These are phyloP conservation scores for Mucor indicus DNA, from an alignment of 371 early-diverging fungal species.

Conservation along the genomic window DNA sequence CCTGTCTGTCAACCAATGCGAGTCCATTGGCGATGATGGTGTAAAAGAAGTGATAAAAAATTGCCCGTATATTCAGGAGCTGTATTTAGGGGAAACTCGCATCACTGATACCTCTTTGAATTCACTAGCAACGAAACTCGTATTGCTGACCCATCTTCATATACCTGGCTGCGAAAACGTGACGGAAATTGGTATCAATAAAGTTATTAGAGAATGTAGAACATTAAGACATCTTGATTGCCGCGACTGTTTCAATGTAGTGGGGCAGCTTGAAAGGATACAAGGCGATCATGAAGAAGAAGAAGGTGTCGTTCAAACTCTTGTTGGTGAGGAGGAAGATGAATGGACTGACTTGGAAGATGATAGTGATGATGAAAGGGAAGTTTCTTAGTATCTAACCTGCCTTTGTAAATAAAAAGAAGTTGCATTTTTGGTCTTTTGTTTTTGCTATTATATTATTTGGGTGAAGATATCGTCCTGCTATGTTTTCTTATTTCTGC, in stretches of 20 bases:
- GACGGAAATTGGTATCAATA: slow-evolving; percentile 12
- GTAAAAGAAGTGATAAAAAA: neutral
- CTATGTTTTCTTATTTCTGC: too few species aligned
- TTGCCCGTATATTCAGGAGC: slow-evolving; percentile 12
- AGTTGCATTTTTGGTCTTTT: neutral
- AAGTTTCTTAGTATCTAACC: neutral
- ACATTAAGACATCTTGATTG: slow-evolving; percentile 11
- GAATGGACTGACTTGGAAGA: slow-evolving; percentile 9
- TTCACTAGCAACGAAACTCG: slow-evolving; percentile 4
- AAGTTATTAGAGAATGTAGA: slow-evolving; percentile 5
- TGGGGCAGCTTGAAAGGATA: neutral
- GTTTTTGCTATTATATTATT: neutral
- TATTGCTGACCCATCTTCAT: slow-evolving; percentile 2
- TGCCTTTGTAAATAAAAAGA: neutral
- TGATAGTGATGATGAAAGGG: neutral
- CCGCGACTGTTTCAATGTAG: slow-evolving; percentile 15
- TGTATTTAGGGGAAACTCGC: slow-evolving; percentile 12
- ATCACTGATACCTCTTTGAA: slow-evolving; percentile 12
- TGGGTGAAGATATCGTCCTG: too few species aligned
- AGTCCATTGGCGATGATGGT: slow-evolving; percentile 9
- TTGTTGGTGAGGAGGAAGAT: slow-evolving; percentile 1
- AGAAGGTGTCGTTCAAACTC: too few species aligned
- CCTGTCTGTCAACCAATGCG: slow-evolving; percentile 15
- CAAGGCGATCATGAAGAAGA: too few species aligned
- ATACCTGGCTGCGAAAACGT: slow-evolving; percentile 9